phyloP scores from a whole-genome alignment of 225 moss, liverwort and hornwort species.

The Polytrichum formosum region DNA sequence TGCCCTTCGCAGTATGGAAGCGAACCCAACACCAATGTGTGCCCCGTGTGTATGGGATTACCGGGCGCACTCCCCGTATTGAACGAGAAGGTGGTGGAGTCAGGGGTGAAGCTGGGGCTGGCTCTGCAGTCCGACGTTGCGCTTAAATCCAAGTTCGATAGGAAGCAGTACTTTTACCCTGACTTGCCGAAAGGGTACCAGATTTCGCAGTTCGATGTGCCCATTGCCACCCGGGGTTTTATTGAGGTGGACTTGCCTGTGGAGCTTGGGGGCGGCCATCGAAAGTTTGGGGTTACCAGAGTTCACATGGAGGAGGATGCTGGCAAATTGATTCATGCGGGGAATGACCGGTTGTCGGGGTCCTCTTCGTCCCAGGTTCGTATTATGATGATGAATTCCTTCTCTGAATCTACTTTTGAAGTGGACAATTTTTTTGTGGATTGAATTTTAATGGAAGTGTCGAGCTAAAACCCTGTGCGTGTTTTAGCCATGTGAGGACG shows the following conservation, averaged over 20 bases:
- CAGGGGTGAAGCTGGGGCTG: conserved; percentile 79
- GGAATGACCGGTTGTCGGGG: conserved; percentile 85
- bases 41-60: conserved; percentile 94
- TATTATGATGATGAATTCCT: background rate
- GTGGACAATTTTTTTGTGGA: too few species aligned
- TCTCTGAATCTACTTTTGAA: too few species aligned
- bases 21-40: conserved; percentile 88
- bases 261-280: conserved; percentile 85
- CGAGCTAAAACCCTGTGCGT: too few species aligned
- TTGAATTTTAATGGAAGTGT: too few species aligned
- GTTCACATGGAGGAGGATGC: conserved; percentile 99
- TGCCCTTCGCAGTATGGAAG: conserved; percentile 86
- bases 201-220: conserved; percentile 94
- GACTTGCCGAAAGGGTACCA: conserved; percentile 98
- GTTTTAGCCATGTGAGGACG: too few species aligned
- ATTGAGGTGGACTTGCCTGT: conserved; percentile 87
- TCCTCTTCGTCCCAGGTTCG: conserved; percentile 87
- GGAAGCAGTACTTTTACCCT: conserved; percentile 99
- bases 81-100: conserved; percentile 80
- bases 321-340: conserved; percentile 92
- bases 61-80: conserved; percentile 90
- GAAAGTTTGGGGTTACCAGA: conserved; percentile 78
- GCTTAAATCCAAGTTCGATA: conserved; percentile 82
- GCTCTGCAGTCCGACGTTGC: conserved; percentile 78
- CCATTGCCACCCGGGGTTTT: conserved; percentile 74